Percentiles rank a stretch among this genome's conserved stretches.
Evolutionary conservation across 2,329 filamentous ascomycete genomes (phyloP).

Genomic region (Plectosphaerella plurivora): DNA sequence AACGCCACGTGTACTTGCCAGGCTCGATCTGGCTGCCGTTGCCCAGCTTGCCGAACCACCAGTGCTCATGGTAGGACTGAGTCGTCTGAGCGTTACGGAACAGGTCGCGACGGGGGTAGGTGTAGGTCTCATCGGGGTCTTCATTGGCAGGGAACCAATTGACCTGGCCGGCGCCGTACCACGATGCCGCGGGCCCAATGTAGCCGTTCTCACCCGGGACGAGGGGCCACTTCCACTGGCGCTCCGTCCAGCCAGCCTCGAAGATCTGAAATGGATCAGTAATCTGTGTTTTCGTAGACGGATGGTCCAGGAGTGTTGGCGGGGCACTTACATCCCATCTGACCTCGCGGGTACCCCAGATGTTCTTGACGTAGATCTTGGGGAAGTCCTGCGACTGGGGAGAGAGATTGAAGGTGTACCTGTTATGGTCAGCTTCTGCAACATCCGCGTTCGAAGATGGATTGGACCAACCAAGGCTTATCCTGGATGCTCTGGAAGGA

Average conservation of each 20-base stretch:
- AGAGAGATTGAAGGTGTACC: slow-evolving; percentile 7
- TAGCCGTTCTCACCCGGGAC: slow-evolving; percentile 21
- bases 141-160: neutral
- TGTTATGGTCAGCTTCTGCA: neutral
- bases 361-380: slow-evolving; percentile 12
- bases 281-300: neutral
- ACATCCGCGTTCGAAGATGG: slow-evolving; percentile 5
- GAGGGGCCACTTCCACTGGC: slow-evolving; percentile 19
- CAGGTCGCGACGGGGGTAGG: neutral
- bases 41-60: slow-evolving; percentile 12
- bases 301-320: no score
- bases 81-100: neutral
- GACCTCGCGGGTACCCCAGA: slow-evolving; percentile 10
- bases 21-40: slow-evolving; percentile 9
- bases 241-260: slow-evolving; percentile 19
- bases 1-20: slow-evolving; percentile 18
- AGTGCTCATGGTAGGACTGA: slow-evolving; percentile 1
- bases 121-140: slow-evolving; percentile 1
- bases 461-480: slow-evolving; percentile 2
- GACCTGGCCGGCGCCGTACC: slow-evolving; percentile 4
- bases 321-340: slow-evolving; percentile 6
- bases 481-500: slow-evolving; percentile 1
- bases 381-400: slow-evolving; percentile 15
- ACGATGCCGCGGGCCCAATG: slow-evolving; percentile 12
- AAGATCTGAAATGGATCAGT: slow-evolving; percentile 12